Base-by-base conservation (phyloP, 1,284 basidiomycete species). In the Testicularia cyperi region DNA sequence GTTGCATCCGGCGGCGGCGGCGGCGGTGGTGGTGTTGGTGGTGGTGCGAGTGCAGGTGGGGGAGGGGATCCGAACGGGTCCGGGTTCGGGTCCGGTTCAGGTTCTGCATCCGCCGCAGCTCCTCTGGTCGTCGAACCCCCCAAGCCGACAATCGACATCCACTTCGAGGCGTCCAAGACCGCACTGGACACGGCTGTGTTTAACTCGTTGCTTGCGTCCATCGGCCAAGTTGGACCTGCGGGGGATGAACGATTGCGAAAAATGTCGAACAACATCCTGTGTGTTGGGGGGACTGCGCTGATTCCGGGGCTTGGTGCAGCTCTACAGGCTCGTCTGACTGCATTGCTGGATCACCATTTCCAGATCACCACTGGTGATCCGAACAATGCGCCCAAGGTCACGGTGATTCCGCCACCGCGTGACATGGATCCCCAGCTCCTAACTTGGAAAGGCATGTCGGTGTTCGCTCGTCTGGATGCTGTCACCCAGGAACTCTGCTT, bases 361-460 rank as follows among this genome's bases (percentile, higher is more conserved):
- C 25, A 18, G 2, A 10, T 22, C 2, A 45, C 49, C 14, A 49
- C 48, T 13, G 61, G 53, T 1, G 62, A 65, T 25, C 60, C 64
- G 5, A 47, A 45, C 18, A 51, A 47, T 15, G 65, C 52, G 25
- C 67, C 56, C 23, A 65, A 63, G 27, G 88, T 75, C 86, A 88
- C 72, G 85, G 88, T 94, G 52, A 88, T 97, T 32, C 90, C 92
- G 14, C 87, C 90, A 2, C 92, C 92, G 2, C 88, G 92, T 71
- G 90, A 92, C 49, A 85, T 96, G 47, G 92, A 97, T 77, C 90
- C 90, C 5, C 83, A 85, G 26, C 85, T 90, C 37, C 81, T 97
- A 29, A 85, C 85, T 18, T 98, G 94, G 94, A 96, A 96, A 78
- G 94, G 94, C 5, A 90, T 88, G 15, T 85, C 88, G n/a, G 90